A percentile compares a stretch with the other conserved stretches of the same genome.
These are phyloP conservation scores for Starmera amethionina DNA, from an alignment of 805 yeast species.

Conservation along the genomic window DNA sequence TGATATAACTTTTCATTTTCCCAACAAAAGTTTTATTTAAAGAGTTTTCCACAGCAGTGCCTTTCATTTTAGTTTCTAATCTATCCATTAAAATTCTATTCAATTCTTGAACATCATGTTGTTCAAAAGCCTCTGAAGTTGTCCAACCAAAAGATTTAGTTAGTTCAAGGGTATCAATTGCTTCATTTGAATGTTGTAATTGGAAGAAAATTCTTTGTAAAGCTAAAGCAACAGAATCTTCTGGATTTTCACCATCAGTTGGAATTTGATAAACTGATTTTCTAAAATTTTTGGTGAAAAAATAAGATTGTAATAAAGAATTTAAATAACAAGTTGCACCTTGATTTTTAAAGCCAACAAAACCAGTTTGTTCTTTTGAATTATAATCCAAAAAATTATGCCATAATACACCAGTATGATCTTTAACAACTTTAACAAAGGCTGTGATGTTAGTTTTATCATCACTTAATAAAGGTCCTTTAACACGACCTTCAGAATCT, in stretches of 20 bases:
- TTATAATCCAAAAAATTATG: constrained; percentile 77
- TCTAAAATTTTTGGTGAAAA: constrained; percentile 73
- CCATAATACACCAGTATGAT: constrained; percentile 92
- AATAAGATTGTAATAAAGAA: constrained; percentile 84
- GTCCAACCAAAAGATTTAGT: constrained; percentile 98
- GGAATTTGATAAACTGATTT: constrained; percentile 86
- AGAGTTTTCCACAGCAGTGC: constrained; percentile 67
- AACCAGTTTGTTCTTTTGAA: constrained; percentile 82
- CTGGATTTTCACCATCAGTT: constrained; percentile 46
- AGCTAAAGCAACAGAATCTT: constrained; percentile 66
- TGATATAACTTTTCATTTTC: constrained; percentile 89
- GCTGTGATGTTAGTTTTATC: constrained; percentile 64
- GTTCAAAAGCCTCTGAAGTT: constrained; percentile 88
- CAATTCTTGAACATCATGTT: constrained; percentile 96
- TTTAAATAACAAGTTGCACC: constrained; percentile 98
- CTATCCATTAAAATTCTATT: constrained; percentile 93
- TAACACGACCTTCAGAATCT: constrained; percentile 20
- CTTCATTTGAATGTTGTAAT: constrained; percentile 59
- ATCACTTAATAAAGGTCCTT: constrained; percentile 32
- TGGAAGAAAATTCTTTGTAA: constrained; percentile 82
- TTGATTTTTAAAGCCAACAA: constrained; percentile 87
- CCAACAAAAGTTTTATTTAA: constrained; percentile 86
- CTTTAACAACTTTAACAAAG: constrained; percentile 67
- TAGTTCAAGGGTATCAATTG: constrained; percentile 78
- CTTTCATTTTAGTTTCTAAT: constrained; percentile 84